Percentiles rank a stretch among this genome's conserved stretches.
Evolutionary conservation across 352 stramenopile genomes (phyloP).

Genomic region (Nothophytophthora sp.): DNA sequence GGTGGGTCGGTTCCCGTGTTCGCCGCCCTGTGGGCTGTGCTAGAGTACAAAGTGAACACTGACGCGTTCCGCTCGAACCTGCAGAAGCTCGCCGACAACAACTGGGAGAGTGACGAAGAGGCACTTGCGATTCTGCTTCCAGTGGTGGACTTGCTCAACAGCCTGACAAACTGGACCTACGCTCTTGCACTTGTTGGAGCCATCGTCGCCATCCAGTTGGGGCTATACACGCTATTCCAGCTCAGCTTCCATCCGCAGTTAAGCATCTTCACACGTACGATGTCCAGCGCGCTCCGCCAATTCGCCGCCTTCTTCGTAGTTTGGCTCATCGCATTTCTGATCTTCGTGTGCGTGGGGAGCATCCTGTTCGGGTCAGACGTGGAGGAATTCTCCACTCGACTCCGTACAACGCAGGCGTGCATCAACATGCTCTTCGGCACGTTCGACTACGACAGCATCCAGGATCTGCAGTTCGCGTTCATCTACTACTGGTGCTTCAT

Average conservation of each 20-base stretch:
- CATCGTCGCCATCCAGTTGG: not conserved
- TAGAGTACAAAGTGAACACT: not conserved
- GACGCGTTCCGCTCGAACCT: not conserved
- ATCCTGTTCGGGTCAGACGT: constrained; percentile 53
- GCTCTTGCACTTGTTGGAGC: not conserved
- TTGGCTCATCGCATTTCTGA: constrained; percentile 51
- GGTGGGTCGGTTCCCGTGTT: not conserved
- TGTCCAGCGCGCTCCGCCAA: constrained; percentile 35
- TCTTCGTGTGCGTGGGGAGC: constrained; percentile 36
- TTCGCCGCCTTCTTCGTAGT: constrained; percentile 56
- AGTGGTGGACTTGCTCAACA: constrained; percentile 3
- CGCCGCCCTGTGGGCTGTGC: not conserved
- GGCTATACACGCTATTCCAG: constrained; percentile 5
- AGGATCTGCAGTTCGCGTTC: constrained; percentile 29
- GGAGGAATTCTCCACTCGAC: constrained; percentile 36
- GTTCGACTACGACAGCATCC: constrained; percentile 49
- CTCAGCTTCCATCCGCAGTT: constrained; percentile 34
- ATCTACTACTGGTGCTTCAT: constrained; percentile 69
- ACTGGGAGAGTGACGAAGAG: not conserved
- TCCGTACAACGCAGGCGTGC: constrained; percentile 34
- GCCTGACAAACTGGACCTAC: not conserved
- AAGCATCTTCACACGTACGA: constrained; percentile 44
- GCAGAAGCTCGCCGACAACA: not conserved
- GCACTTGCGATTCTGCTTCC: not conserved
- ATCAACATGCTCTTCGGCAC: constrained; percentile 62